These are phyloP conservation scores for Larix kaempferi DNA, from an alignment of 75 land plant species.

Conservation along the genomic window DNA sequence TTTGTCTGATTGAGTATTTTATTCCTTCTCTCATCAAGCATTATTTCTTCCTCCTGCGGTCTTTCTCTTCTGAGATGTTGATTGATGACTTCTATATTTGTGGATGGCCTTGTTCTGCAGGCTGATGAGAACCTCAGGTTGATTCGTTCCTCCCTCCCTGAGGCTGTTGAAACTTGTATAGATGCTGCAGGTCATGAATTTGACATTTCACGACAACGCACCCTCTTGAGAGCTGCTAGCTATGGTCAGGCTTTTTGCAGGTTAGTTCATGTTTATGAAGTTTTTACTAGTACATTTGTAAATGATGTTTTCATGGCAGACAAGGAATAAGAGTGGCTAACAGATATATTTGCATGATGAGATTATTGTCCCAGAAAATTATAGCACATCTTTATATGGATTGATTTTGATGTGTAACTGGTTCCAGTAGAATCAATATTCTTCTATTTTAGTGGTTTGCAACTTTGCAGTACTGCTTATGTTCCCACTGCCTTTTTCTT, in stretches of 20 bases:
- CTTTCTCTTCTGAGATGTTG: neutral
- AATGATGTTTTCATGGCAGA: neutral
- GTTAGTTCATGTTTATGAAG: slow-evolving; percentile 31
- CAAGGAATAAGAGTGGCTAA: neutral
- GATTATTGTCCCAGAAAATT: neutral
- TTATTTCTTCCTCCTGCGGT: slow-evolving; percentile 6
- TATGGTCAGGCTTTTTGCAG: slow-evolving; percentile 99
- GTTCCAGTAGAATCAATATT: neutral
- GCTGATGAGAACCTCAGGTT: slow-evolving; percentile 96
- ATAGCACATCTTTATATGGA: neutral
- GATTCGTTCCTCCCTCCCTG: slow-evolving; percentile 64
- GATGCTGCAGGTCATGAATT: slow-evolving; percentile 99
- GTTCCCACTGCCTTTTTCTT: neutral
- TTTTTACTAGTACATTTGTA: neutral
- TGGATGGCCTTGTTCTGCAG: slow-evolving; percentile 29
- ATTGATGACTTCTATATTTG: neutral
- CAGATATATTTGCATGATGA: neutral
- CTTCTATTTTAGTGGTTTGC: neutral
- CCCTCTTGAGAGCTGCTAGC: slow-evolving; percentile 91
- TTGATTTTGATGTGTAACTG: neutral
- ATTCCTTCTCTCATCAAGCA: slow-evolving; percentile 1
- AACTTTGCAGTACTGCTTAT: neutral
- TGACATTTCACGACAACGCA: slow-evolving; percentile 78
- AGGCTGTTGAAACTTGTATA: slow-evolving; percentile 91
- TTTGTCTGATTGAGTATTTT: neutral